Evolutionary conservation across 1,139 yeast species (phyloP).

Genomic region (Kurtzmaniella natalensis): DNA sequence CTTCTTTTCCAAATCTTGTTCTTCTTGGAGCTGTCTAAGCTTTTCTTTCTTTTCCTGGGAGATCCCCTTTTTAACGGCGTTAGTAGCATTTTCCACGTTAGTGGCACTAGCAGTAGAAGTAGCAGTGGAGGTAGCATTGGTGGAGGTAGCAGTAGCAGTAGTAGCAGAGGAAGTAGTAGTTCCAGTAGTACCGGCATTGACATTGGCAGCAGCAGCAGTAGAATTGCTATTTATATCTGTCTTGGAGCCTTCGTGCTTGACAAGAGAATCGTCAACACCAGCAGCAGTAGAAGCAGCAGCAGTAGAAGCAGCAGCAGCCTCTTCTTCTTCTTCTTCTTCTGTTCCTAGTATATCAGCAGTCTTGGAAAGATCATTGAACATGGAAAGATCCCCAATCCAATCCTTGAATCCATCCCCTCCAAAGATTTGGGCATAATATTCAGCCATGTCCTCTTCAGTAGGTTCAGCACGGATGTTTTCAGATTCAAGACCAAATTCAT

Average conservation of each 20-base stretch:
- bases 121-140: constrained; percentile 1
- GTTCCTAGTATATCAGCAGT: constrained; percentile 58
- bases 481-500: constrained; percentile 38
- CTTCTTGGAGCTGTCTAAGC: constrained; percentile 47
- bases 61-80: constrained; percentile 22
- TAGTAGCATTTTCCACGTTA: constrained; percentile 12
- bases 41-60: constrained; percentile 54
- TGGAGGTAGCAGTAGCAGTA: constrained; percentile 4
- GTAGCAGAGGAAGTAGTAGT: constrained; percentile 6
- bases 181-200: constrained; percentile 5
- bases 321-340: constrained; percentile 22
- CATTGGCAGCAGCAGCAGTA: constrained; percentile 4
- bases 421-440: constrained; percentile 73
- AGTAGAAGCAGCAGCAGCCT: constrained; percentile 6
- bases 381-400: constrained; percentile 85
- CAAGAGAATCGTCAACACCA: neutral
- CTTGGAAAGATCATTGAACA: constrained; percentile 74
- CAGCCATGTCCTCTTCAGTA: constrained; percentile 33
- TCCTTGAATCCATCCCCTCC: constrained; percentile 72
- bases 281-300: constrained; percentile 6
- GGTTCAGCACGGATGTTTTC: constrained; percentile 19
- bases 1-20: constrained; percentile 50
- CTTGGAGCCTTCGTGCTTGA: neutral
- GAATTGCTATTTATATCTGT: neutral
- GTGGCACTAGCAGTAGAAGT: constrained; percentile 5